A percentile compares a stretch with the other conserved stretches of the same genome.
These are phyloP conservation scores for Clonostachys rhizophaga DNA, from an alignment of 2,329 filamentous ascomycete species.

Conservation along the genomic window DNA sequence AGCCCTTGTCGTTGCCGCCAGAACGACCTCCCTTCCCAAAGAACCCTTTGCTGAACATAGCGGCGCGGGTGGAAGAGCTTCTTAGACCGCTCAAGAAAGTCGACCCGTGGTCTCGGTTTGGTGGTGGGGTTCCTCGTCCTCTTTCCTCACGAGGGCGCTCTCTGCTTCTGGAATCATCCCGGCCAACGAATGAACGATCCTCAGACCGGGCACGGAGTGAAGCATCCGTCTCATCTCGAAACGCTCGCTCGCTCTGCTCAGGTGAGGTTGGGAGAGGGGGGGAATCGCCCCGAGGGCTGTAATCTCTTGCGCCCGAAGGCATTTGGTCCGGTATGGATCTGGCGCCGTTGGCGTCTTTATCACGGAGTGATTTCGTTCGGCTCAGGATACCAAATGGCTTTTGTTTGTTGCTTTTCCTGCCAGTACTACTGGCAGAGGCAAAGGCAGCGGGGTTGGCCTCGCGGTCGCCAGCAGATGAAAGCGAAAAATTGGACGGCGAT, in stretches of 20 bases:
- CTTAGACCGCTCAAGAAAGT: conserved; percentile 71
- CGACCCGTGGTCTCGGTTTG: conserved; percentile 55
- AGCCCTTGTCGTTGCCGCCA: conserved; percentile 1
- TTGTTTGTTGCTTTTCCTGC: conserved; percentile 42
- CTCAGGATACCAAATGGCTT: conserved; percentile 50
- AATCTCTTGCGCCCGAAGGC: conserved; percentile 14
- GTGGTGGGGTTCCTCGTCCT: conserved; percentile 29
- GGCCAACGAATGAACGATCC: conserved; percentile 50
- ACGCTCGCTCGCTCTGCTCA: conserved; percentile 59
- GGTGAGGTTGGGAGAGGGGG: conserved; percentile 56
- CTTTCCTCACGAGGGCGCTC: conserved; percentile 15
- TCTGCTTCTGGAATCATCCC: conserved; percentile 36
- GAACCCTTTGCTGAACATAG: conserved; percentile 76
- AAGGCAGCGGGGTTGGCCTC: conserved; percentile 26
- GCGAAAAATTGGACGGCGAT: conserved; percentile 47
- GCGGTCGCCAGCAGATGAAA: conserved; percentile 42
- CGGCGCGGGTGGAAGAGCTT: conserved; percentile 67
- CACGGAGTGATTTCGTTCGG: conserved; percentile 46
- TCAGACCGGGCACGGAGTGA: conserved; percentile 66
- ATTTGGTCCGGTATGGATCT: conserved; percentile 5
- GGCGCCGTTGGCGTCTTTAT: conserved; percentile 37
- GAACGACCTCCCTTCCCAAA: conserved; percentile 78
- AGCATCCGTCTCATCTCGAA: conserved; percentile 64
- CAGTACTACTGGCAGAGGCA: conserved; percentile 6
- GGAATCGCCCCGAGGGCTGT: conserved; percentile 18